Conservation (phyloP, 768 basidiomycete species). For the Xanthoconium purpureum region DNA sequence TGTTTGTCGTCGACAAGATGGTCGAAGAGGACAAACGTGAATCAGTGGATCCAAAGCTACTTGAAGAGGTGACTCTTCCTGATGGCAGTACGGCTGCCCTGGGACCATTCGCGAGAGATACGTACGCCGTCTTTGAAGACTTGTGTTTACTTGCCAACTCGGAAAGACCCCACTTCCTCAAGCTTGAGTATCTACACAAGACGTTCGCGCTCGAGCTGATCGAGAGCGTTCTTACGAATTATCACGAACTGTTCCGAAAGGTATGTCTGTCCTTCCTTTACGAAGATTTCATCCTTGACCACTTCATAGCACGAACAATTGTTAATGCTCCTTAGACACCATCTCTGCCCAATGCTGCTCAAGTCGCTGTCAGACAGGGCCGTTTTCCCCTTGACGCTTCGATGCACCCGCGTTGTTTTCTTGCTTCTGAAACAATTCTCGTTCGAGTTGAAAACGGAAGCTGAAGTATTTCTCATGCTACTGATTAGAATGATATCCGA, state of each 20-base stretch:
- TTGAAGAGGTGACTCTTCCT: conserved; percentile 55
- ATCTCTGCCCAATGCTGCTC: conserved; percentile 86
- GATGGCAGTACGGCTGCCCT: conserved; percentile 63
- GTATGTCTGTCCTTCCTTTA: conserved; percentile 37
- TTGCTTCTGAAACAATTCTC: conserved; percentile 90
- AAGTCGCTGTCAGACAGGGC: conserved; percentile 81
- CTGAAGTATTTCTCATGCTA: conserved; percentile 81
- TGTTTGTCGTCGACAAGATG: conserved; percentile 97
- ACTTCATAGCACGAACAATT: conserved; percentile 69
- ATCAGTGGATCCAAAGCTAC: conserved; percentile 5
- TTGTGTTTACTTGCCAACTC: conserved; percentile 84
- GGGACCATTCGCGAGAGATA: conserved; percentile 76
- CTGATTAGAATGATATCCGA: conserved; percentile 64
- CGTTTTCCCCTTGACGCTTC: conserved; percentile 82
- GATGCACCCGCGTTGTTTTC: conserved; percentile 92
- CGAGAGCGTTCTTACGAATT: conserved; percentile 93
- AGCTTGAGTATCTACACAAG: conserved; percentile 78
- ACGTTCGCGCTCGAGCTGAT: conserved; percentile 97
- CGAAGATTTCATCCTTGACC: neutral
- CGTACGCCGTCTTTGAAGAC: conserved; percentile 88
- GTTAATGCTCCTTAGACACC: conserved; percentile 80
- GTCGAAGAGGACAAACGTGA: conserved; percentile 65
- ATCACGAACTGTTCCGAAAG: conserved; percentile 80
- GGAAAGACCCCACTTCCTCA: conserved; percentile 77
- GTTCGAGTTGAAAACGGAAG: conserved; percentile 72